Base-by-base conservation (phyloP, 257 asterid genomes). In the Solanum ossicruentum region DNA sequence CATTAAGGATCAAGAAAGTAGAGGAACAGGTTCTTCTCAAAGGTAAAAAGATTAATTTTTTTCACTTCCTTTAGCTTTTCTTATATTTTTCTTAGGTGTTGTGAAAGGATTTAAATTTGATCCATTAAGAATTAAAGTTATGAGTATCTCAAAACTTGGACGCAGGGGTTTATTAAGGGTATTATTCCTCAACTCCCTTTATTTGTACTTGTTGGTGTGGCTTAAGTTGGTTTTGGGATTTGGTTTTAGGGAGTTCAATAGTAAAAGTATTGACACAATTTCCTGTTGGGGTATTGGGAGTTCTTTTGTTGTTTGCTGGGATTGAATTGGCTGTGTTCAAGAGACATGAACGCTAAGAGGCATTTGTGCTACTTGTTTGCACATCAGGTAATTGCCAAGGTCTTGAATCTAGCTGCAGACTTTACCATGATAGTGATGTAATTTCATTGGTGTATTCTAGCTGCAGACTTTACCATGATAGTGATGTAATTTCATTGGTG, bases 341-440 rank as follows among this genome's bases (percentile, higher is more conserved):
- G 93, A 91, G 98, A 93, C 10, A 92, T 93, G 94, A 89, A 84
- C 32, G 66, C 91, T 0, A 96, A 96, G 98, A 96, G 71, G 91
- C 98, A 43, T 93, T 94, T 69, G 98, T 93, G 84, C 90, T 93
- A 91, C 91, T 95, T 43, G 65, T 92, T 17, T 95, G 97, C 83
- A 86, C 93, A 0, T 90, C 92, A 16, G 98, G 63, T 23, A 51
- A 49, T 77, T 23, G 45, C 45, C 47, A 23, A 23, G 61, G 23
- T 77, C 23, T 77, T 49, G 61, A 75, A 51, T 51, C 28, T 78
- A 49, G 65, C 65, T 26, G 83, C 65, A 28, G 41, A 52, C 49
- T 26, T 52, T 78, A 26, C 83, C 17, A 51, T 26, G 83, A 52
- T 52, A 52, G 7, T 78, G 26, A 2, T 78, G 83, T 78, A 78